Evolutionary conservation across 2,329 filamentous ascomycete genomes (phyloP).

Genomic region (Aspergillus tubingensis): DNA sequence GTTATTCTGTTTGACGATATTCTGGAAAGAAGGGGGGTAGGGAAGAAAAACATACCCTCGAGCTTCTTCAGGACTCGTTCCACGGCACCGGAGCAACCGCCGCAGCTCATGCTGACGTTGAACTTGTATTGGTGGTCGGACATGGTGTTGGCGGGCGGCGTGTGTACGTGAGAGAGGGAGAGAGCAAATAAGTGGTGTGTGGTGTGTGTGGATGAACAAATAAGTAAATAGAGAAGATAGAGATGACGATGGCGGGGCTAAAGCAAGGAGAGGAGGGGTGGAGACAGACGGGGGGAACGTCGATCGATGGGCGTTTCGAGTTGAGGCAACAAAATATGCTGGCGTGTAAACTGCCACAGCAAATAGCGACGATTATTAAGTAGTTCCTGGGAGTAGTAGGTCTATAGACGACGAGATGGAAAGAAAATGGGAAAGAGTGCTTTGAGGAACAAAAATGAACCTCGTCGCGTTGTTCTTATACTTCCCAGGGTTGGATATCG

Average conservation of each 20-base stretch:
- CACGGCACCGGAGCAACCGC: constrained; percentile 92
- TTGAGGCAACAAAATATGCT: not conserved
- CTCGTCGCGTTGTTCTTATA: not conserved
- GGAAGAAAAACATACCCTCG: constrained; percentile 63
- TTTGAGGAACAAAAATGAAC: not conserved
- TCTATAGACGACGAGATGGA: not conserved
- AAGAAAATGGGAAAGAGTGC: not conserved
- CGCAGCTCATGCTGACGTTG: constrained; percentile 89
- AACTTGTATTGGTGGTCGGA: constrained; percentile 91
- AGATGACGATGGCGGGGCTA: not conserved
- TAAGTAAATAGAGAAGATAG: no score
- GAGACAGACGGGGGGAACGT: not conserved
- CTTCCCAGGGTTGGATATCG: not conserved
- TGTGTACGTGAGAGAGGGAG: no score
- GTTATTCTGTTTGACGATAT: not conserved
- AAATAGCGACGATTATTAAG: no score
- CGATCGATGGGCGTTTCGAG: not conserved
- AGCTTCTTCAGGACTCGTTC: constrained; percentile 91
- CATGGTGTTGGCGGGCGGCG: constrained; percentile 44
- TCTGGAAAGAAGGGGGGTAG: no score
- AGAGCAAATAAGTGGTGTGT: not conserved
- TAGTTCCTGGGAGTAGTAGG: no score
- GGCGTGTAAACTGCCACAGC: no score
- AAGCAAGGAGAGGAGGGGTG: not conserved
- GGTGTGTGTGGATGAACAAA: not conserved